Evolutionary conservation across 2,329 filamentous ascomycete genomes (phyloP), one percentile per base, ranked within the genome.

Genomic region (Colletotrichum higginsianum): DNA sequence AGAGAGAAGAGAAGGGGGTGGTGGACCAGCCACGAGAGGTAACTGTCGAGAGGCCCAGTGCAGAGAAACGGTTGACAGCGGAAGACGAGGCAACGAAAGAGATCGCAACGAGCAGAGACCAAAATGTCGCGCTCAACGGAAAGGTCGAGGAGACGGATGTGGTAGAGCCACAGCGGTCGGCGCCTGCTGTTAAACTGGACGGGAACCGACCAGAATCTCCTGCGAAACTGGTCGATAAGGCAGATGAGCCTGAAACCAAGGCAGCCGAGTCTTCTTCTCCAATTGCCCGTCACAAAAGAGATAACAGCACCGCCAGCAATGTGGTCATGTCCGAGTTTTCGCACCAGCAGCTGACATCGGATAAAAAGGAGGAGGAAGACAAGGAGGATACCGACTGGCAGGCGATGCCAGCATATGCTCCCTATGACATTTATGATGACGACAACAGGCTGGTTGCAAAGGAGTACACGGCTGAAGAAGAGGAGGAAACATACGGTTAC

Each of bases 361-460:
- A 90, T 73, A 84, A 89, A 15, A 83, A 87, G 15, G 84, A 88
- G 56, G 84, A 86, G 15, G 82, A 88, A 2, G 85, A 89, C 3
- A 76, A 81, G 13, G 90, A 90, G 7, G 93, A 93, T n/a, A 91
- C 84, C 1, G 90, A 87, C 62, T 99, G 96, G 96, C 94, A 98
- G 83, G 89, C 90, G 3, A 99, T 99, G 96, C 96, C 96, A 2
- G 91, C 96, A 1, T 94, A 95, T 78, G 96, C 95, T 9, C 92
- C 93, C 47, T 97, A 96, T 80, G 96, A 98, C 82, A 93, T 98
- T 75, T 99, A 98, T 81, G 94, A 99, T 79, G 96, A 99, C 77
- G 92, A 97, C 80, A 93, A 97, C 76, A 93, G 89, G 75, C 87
- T 99, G 38, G 87, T 99, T 74, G 96, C 96, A 15, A 92, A 89